These are phyloP conservation scores for Leccinum insolens DNA, from an alignment of 1,284 basidiomycete genomes.

Conservation along the genomic window DNA sequence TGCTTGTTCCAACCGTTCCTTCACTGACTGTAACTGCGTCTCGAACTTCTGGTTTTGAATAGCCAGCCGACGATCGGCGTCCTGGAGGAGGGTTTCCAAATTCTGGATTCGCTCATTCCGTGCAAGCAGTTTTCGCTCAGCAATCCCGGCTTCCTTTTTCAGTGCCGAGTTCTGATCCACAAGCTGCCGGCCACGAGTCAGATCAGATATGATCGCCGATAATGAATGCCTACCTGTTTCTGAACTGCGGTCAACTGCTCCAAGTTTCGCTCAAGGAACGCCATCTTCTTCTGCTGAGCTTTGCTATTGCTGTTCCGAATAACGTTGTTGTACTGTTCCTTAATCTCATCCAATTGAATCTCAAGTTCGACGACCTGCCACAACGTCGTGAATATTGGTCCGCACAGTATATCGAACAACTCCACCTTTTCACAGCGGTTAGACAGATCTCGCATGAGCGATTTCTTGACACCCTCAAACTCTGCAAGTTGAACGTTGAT, in stretches of 20 bases:
- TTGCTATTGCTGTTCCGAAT: constrained; percentile 98
- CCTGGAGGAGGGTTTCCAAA: constrained; percentile 89
- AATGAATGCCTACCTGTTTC: constrained; percentile 74
- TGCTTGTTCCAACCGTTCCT: constrained; percentile 90
- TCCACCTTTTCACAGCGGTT: constrained; percentile 98
- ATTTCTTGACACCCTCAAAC: constrained; percentile 99
- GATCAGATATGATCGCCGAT: constrained; percentile 2
- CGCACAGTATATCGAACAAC: constrained; percentile 8
- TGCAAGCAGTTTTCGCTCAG: constrained; percentile 94
- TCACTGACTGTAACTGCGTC: constrained; percentile 87
- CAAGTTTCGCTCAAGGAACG: constrained; percentile 95
- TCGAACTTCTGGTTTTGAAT: constrained; percentile 97
- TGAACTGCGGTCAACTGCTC: constrained; percentile 96
- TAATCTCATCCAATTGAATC: constrained; percentile 98
- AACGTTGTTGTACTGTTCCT: constrained; percentile 99
- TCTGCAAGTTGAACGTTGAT: constrained; percentile 97
- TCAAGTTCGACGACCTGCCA: constrained; percentile 96
- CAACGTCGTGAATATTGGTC: constrained; percentile 13
- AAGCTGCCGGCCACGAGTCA: constrained; percentile 56
- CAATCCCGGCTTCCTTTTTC: constrained; percentile 97
- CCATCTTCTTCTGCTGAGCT: constrained; percentile 99
- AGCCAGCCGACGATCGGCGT: constrained; percentile 90
- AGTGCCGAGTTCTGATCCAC: constrained; percentile 98
- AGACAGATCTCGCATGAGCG: constrained; percentile 97
- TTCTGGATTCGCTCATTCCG: constrained; percentile 98